A percentile compares a stretch with the other conserved stretches of the same genome.
Evolutionary conservation across 179 eudicot genomes (phyloP).

Genomic region (Spergularia azorica): DNA sequence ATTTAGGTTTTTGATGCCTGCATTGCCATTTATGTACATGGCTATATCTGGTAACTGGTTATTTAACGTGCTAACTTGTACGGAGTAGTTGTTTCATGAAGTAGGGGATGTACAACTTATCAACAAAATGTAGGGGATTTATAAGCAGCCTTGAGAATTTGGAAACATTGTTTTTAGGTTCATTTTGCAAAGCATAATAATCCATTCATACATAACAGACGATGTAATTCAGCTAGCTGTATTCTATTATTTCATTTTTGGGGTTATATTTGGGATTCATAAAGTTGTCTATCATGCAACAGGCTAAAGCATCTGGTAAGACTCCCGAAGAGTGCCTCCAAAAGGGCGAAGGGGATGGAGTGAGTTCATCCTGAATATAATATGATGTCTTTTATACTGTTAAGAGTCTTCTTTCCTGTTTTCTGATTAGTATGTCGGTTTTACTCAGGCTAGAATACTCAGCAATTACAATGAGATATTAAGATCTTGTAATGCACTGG

Average conservation of each 20-base stretch:
- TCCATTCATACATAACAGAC: conserved; percentile 10
- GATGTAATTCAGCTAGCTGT: not conserved
- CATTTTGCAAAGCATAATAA: not conserved
- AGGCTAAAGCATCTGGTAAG: conserved; percentile 94
- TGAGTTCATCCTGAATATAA: conserved; percentile 39
- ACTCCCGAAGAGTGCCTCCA: conserved; percentile 56
- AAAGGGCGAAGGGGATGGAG: conserved; percentile 63
- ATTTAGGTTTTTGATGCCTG: not conserved
- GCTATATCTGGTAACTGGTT: not conserved
- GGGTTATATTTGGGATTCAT: not conserved
- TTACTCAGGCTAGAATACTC: conserved; percentile 67
- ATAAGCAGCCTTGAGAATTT: not conserved
- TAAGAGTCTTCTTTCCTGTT: conserved; percentile 16
- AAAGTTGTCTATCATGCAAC: conserved; percentile 11
- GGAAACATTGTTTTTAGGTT: not conserved
- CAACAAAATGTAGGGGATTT: too few relatives aligned
- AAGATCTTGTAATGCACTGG: conserved; percentile 83
- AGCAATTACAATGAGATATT: conserved; percentile 61
- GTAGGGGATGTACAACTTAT: not conserved
- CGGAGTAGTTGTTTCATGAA: not conserved
- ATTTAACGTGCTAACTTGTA: not conserved
- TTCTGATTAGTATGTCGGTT: conserved; percentile 44
- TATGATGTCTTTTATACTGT: conserved; percentile 6
- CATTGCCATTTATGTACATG: not conserved
- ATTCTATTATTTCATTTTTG: not conserved